Evolutionary conservation across 2,329 filamentous ascomycete species (phyloP), one percentile per base, ranked within the genome.

Genomic region (Gnomoniopsis sp.): DNA sequence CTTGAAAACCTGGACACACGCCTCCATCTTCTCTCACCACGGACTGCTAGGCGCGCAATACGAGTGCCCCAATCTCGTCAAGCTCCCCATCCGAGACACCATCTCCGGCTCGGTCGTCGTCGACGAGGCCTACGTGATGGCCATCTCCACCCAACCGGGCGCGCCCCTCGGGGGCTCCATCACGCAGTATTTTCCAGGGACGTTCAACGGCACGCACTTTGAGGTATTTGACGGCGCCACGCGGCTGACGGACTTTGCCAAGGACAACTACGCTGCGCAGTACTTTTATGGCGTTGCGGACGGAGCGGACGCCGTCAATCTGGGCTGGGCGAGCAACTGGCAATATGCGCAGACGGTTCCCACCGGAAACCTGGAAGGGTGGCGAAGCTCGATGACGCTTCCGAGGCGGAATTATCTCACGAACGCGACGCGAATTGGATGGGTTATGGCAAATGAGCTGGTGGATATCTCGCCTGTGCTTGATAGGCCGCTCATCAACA

Each of bases 201-300:
- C 70, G 2, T 88, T 87, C 73, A 86, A 88, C 62, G 86, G 85
- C n/a, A 87, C 83, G 0, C 81, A 85, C 66, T 88, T 86, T 60
- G 69, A 65, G 17, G 67, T 78, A 1, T 70, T 74, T 26, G 80
- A 82, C 62, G 65, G 62, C 1, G 71, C 70, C 7, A 71, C 74
- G 8, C 70, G 75, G 3, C 70, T 79, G 17, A 71, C 73, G 6
- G 77, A 80, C 62, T 80, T 80, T 22, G 75, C 69, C 21, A 79
- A 80, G 66, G 80, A 83, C 65, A 82, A 81, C 66, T 83, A 83
- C 64, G 83, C 83, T 0, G 79, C 75, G 0, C 82, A 85, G 64
- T 85, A 79, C 69, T 86, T 84, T 68, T 77, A 77, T 53, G 75
- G 75, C 4, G 67, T 75, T 47, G 67, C 77, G 0, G 71, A 72